Conservation (phyloP, 805 yeast species). For the Nakazawaea sp. region DNA sequence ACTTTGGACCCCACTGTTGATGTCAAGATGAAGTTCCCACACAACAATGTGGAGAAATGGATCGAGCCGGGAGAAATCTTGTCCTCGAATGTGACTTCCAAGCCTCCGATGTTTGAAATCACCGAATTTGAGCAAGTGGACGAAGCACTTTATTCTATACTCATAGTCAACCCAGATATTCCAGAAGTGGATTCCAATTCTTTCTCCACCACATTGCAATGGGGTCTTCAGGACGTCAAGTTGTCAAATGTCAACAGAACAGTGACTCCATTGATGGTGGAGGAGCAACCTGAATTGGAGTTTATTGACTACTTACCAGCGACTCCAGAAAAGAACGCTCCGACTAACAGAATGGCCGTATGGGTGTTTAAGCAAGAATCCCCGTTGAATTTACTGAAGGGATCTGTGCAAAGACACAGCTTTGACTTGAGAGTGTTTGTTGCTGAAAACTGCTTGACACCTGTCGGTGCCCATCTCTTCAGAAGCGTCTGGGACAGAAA, state of each 20-base stretch:
- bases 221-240: conserved; percentile 67
- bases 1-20: conserved; percentile 78
- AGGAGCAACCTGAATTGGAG: conserved; percentile 29
- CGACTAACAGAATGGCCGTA: conserved; percentile 72
- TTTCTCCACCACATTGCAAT: conserved; percentile 65
- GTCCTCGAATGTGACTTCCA: conserved; percentile 65
- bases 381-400: conserved; percentile 17
- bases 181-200: conserved; percentile 71
- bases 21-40: conserved; percentile 69
- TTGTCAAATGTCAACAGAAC: conserved; percentile 51
- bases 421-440: conserved; percentile 75
- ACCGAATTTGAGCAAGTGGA: conserved; percentile 57
- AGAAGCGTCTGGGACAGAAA: conserved; percentile 78
- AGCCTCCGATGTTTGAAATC: conserved; percentile 72
- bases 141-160: conserved; percentile 61
- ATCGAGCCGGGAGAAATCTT: conserved; percentile 72
- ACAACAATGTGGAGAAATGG: conserved; percentile 59
- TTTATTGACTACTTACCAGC: conserved; percentile 70
- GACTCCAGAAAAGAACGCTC: conserved; percentile 82
- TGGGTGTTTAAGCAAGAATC: conserved; percentile 82
- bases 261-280: conserved; percentile 38
- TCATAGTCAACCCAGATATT: conserved; percentile 86
- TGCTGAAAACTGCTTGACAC: conserved; percentile 43
- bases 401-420: conserved; percentile 29
- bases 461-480: conserved; percentile 92